Evolutionary conservation across 495 filamentous ascomycete genomes (phyloP).

Genomic region (Rostrohypoxylon terebratum): DNA sequence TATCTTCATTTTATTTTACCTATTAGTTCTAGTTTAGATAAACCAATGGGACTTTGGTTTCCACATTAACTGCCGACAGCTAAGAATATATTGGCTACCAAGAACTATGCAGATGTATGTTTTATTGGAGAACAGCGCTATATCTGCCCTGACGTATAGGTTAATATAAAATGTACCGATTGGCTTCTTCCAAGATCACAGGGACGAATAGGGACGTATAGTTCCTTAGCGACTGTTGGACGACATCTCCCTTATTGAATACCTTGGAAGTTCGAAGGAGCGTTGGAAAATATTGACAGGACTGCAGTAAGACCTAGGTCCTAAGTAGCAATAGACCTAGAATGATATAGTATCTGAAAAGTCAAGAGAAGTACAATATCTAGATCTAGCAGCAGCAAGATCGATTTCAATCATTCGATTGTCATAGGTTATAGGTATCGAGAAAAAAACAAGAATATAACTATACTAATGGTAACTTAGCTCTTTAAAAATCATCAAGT

Average conservation of each 20-base stretch:
- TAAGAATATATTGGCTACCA: constrained; percentile 15
- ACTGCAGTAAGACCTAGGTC: too few species aligned
- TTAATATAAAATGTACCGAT: neutral
- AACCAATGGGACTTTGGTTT: constrained; percentile 1
- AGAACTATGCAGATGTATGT: constrained; percentile 2
- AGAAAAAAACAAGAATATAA: too few species aligned
- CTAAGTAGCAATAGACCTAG: too few species aligned
- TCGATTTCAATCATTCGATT: too few species aligned
- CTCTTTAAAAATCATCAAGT: neutral
- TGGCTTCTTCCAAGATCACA: neutral
- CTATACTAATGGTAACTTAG: too few species aligned
- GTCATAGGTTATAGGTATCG: too few species aligned
- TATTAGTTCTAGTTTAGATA: too few species aligned
- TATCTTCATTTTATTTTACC: neutral
- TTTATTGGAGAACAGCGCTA: neutral
- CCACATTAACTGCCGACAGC: constrained; percentile 3
- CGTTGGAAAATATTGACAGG: too few species aligned
- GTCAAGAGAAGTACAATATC: too few species aligned
- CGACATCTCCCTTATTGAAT: neutral
- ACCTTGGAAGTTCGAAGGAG: too few species aligned
- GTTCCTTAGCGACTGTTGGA: neutral
- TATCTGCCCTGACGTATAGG: neutral
- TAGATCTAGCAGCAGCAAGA: too few species aligned
- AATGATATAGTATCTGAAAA: too few species aligned
- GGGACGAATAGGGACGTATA: neutral